Conservation (phyloP, 108 stramenopile genomes). For the Conticribra guillardii region DNA sequence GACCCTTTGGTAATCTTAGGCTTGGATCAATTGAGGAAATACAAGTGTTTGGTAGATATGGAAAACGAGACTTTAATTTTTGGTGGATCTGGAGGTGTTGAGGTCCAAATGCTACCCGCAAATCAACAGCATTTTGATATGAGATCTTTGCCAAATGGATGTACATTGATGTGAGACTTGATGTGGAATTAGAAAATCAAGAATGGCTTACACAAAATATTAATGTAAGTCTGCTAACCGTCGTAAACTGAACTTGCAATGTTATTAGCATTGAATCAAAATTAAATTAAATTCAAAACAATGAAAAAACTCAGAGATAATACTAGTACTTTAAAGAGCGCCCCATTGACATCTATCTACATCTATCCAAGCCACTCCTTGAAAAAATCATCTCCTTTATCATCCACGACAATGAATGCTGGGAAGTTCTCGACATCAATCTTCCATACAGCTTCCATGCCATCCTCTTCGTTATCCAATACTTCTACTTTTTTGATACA, state of each 20-base stretch:
- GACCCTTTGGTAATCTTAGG: slow-evolving; percentile 68
- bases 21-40: slow-evolving; percentile 76
- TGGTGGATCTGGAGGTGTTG: slow-evolving; percentile 68
- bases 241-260: too few species aligned
- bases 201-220: too few species aligned
- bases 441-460: slow-evolving; percentile 99
- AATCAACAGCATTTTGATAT: slow-evolving; percentile 34
- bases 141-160: slow-evolving; percentile 26
- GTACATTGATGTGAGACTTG: slow-evolving; percentile 32
- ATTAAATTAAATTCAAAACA: too few species aligned
- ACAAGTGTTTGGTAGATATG: slow-evolving; percentile 73
- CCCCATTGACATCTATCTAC: too few species aligned
- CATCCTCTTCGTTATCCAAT: slow-evolving; percentile 95
- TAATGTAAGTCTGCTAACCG: too few species aligned
- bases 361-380: slow-evolving; percentile 93
- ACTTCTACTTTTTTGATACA: slow-evolving; percentile 96
- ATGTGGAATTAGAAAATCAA: not conserved
- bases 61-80: slow-evolving; percentile 61
- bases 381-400: slow-evolving; percentile 97
- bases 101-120: slow-evolving; percentile 62
- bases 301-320: too few species aligned
- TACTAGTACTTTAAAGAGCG: too few species aligned
- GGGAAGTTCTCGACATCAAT: slow-evolving; percentile 97
- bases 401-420: slow-evolving; percentile 97
- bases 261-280: too few species aligned